A percentile compares a stretch with the other conserved stretches of the same genome.
Evolutionary conservation across 2,329 filamentous ascomycete genomes (phyloP).

Genomic region (Aurifilum marmelostoma): DNA sequence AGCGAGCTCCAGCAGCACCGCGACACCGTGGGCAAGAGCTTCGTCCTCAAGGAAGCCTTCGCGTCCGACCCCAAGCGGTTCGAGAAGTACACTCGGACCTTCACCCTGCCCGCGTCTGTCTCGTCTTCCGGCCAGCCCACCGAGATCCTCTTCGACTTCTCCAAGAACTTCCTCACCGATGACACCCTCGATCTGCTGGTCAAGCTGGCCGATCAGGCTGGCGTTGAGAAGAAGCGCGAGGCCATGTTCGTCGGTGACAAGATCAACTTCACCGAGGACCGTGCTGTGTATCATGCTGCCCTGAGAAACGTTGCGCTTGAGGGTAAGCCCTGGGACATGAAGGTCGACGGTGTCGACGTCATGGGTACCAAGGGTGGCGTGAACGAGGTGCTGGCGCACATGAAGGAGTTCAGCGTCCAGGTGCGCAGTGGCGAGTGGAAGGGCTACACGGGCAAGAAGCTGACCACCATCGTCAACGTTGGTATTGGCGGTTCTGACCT

Average conservation of each 20-base stretch:
- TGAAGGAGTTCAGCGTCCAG: constrained; percentile 97
- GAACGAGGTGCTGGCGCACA: constrained; percentile 89
- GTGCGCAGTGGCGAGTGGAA: constrained; percentile 95
- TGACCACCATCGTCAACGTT: constrained; percentile 95
- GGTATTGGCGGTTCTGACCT: constrained; percentile 98
- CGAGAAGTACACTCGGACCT: constrained; percentile 84
- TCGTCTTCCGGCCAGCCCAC: constrained; percentile 59
- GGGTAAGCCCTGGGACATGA: constrained; percentile 67
- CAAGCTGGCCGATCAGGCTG: constrained; percentile 89
- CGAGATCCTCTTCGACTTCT: constrained; percentile 97
- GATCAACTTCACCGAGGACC: constrained; percentile 98
- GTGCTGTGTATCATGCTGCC: constrained; percentile 93
- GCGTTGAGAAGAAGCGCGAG: constrained; percentile 91
- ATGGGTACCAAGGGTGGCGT: constrained; percentile 88
- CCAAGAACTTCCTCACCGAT: constrained; percentile 96
- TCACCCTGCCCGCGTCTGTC: constrained; percentile 76
- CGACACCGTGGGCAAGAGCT: constrained; percentile 81
- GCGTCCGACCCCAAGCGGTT: constrained; percentile 86
- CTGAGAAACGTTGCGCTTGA: constrained; percentile 76
- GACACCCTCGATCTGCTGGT: constrained; percentile 87
- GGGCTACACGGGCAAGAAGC: constrained; percentile 95
- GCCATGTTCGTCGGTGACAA: constrained; percentile 96
- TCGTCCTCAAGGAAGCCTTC: constrained; percentile 93
- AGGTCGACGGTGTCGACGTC: constrained; percentile 90
- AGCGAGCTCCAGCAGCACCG: constrained; percentile 89